These are phyloP conservation scores for Penicillium simplicissimum DNA, from an alignment of 495 filamentous ascomycete species.

Conservation along the genomic window DNA sequence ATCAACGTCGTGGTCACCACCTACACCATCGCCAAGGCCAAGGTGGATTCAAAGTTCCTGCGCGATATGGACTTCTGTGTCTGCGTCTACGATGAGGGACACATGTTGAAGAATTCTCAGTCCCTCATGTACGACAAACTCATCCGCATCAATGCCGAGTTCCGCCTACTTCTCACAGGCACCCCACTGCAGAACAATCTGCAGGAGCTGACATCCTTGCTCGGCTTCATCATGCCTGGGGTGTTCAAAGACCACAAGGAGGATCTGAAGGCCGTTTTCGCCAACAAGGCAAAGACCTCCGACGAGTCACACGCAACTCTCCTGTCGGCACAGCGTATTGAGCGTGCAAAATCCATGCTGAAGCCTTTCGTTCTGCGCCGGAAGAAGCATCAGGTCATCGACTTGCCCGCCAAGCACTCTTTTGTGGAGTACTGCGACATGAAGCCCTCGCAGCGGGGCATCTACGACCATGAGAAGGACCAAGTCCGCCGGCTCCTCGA, in stretches of 20 bases:
- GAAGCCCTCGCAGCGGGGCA: conserved; percentile 63
- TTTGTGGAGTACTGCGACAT: conserved; percentile 78
- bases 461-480: conserved; percentile 66
- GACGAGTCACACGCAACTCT: conserved; percentile 70
- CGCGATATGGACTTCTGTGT: conserved; percentile 61
- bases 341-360: conserved; percentile 85
- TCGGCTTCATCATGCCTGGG: conserved; percentile 86
- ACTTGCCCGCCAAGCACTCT: conserved; percentile 79
- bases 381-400: conserved; percentile 92
- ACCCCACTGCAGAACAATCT: conserved; percentile 97
- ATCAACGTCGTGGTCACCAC: conserved; percentile 92
- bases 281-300: conserved; percentile 83
- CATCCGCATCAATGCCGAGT: conserved; percentile 72
- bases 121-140: conserved; percentile 79
- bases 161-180: conserved; percentile 84
- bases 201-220: conserved; percentile 81
- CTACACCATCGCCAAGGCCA: conserved; percentile 71
- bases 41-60: conserved; percentile 68
- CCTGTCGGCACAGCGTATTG: conserved; percentile 80
- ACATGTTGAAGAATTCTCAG: conserved; percentile 82
- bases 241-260: conserved; percentile 75
- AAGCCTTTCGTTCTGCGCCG: conserved; percentile 91
- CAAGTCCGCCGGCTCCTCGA: conserved; percentile 55
- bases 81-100: conserved; percentile 91
- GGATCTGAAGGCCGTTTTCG: conserved; percentile 79